Percentiles rank a stretch among this genome's conserved stretches.
phyloP scores from a whole-genome alignment of 768 basidiomycete genomes.

The Termitomyces sp. region DNA sequence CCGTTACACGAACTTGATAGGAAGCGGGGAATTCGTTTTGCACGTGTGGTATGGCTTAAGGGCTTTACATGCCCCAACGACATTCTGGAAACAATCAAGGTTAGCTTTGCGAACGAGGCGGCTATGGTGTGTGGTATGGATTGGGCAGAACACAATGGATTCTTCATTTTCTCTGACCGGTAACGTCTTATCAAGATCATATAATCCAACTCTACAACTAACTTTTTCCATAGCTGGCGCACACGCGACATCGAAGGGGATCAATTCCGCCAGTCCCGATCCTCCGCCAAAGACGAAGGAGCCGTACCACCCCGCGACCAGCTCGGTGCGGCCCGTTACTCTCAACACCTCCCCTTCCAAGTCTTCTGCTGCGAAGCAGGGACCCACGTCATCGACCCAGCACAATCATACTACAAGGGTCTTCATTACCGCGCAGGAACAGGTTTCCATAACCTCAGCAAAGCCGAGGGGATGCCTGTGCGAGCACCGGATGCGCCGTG shows the following conservation, averaged over 20 bases:
- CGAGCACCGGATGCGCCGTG: slow-evolving; percentile 83
- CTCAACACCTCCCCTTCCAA: slow-evolving; percentile 93
- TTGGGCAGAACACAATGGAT: slow-evolving; percentile 97
- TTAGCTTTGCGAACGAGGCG: slow-evolving; percentile 87
- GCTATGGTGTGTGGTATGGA: slow-evolving; percentile 99
- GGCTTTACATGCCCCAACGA: slow-evolving; percentile 99
- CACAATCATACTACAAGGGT: slow-evolving; percentile 92
- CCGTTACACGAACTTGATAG: slow-evolving; percentile 81
- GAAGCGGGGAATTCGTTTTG: slow-evolving; percentile 79
- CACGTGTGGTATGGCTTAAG: slow-evolving; percentile 94
- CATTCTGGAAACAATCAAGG: slow-evolving; percentile 92
- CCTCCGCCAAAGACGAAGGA: slow-evolving; percentile 78
- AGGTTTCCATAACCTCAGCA: slow-evolving; percentile 79
- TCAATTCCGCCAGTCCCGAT: slow-evolving; percentile 96
- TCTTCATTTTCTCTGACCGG: slow-evolving; percentile 98
- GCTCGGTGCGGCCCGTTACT: slow-evolving; percentile 78
- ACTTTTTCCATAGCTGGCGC: slow-evolving; percentile 66
- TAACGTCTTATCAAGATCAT: slow-evolving; percentile 34
- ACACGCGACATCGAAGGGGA: slow-evolving; percentile 98
- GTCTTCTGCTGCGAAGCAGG: slow-evolving; percentile 99
- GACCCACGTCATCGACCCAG: slow-evolving; percentile 94
- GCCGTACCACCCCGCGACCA: slow-evolving; percentile 91
- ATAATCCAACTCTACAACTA: slow-evolving; percentile 1
- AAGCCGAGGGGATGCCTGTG: slow-evolving; percentile 48
- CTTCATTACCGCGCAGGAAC: slow-evolving; percentile 80